These are phyloP conservation scores for Emmonsiellopsis sp. DNA, from an alignment of 2,329 filamentous ascomycete genomes.

Conservation along the genomic window DNA sequence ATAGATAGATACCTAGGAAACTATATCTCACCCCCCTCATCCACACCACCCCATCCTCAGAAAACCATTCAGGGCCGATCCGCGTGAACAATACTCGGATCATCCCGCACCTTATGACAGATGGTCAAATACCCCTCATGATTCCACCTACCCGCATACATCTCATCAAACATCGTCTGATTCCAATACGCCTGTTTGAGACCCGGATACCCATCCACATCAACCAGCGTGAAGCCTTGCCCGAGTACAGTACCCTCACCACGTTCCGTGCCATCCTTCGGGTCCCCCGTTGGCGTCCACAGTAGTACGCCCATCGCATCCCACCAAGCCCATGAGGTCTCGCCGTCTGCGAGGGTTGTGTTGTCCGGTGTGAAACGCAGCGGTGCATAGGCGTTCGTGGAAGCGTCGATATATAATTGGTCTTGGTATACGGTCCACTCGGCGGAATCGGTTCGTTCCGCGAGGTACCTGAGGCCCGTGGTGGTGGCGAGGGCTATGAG, in stretches of 20 bases:
- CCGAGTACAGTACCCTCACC: not conserved
- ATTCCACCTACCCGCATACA: not conserved
- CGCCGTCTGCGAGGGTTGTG: not conserved
- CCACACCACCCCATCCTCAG: not conserved
- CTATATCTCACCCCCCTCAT: not conserved
- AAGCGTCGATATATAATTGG: not conserved
- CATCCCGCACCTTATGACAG: not conserved
- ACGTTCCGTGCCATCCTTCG: not conserved
- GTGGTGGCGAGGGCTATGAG: not conserved
- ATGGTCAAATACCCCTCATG: not conserved
- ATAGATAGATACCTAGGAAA: too few species aligned
- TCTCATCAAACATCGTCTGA: not conserved
- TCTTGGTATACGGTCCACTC: not conserved
- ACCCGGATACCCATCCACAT: not conserved
- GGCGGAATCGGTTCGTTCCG: not conserved
- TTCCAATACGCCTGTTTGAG: conserved; percentile 1
- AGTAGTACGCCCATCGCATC: not conserved
- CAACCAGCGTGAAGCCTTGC: not conserved
- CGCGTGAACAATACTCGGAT: too few species aligned
- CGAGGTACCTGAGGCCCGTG: not conserved
- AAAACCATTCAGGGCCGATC: too few species aligned
- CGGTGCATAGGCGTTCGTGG: not conserved
- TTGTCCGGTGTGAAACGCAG: not conserved
- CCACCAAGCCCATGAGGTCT: not conserved
- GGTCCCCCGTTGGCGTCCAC: not conserved